phyloP scores from a whole-genome alignment of 495 filamentous ascomycete species.

The Talaromyces proteolyticus region DNA sequence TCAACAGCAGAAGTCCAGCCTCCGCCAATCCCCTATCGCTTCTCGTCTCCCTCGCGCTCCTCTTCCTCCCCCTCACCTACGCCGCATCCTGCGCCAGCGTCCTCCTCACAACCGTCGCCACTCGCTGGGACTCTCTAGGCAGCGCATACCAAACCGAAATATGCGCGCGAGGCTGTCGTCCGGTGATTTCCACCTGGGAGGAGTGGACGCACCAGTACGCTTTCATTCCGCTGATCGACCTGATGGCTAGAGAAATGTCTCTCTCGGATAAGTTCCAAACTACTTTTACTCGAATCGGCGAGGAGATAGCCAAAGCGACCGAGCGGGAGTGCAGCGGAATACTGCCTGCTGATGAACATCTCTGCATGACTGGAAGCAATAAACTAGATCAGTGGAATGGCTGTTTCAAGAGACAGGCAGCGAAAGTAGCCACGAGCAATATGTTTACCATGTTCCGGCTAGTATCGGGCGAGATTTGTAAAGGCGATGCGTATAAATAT shows the following conservation, averaged over 20 bases:
- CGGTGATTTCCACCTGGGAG: conserved; percentile 38
- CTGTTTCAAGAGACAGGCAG: conserved; percentile 37
- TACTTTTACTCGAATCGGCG: conserved; percentile 21
- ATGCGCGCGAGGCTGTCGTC: conserved; percentile 34
- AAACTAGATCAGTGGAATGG: conserved; percentile 32
- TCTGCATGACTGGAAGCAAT: conserved; percentile 25
- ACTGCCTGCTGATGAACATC: conserved; percentile 26
- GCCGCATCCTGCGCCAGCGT: conserved; percentile 21
- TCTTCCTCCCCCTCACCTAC: conserved; percentile 15
- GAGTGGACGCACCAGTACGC: conserved; percentile 40
- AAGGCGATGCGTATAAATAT: conserved; percentile 24
- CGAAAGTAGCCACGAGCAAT: conserved; percentile 27
- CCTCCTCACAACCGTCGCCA: conserved; percentile 32
- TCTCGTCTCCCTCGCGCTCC: conserved; percentile 8
- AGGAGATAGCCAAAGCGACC: conserved; percentile 35
- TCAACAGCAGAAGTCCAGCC: background rate
- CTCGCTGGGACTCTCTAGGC: conserved; percentile 25
- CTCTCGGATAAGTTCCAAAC: conserved; percentile 5
- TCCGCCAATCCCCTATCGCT: background rate
- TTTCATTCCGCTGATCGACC: conserved; percentile 35
- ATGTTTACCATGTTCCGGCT: conserved; percentile 29
- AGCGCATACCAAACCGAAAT: conserved; percentile 35
- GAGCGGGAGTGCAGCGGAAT: conserved; percentile 27
- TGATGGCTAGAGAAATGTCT: conserved; percentile 18
- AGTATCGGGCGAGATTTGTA: conserved; percentile 32